Percentiles rank a stretch among this genome's conserved stretches.
These are phyloP conservation scores for Scheffersomyces ergatensis DNA, from an alignment of 805 yeast species.

Conservation along the genomic window DNA sequence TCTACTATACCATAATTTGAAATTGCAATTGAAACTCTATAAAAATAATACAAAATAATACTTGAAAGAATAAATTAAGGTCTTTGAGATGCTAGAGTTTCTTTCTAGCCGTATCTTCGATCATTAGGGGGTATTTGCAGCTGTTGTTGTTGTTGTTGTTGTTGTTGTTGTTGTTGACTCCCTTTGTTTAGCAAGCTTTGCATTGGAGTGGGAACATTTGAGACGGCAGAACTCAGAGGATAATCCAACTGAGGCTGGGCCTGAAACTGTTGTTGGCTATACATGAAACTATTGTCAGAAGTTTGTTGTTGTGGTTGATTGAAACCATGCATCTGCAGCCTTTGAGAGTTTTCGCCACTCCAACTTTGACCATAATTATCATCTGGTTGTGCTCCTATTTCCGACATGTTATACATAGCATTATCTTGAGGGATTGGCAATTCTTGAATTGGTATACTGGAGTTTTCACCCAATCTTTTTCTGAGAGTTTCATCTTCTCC, in stretches of 20 bases:
- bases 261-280: constrained; percentile 2
- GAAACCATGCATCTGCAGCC: no score
- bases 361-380: background rate
- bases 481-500: background rate
- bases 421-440: background rate
- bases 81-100: no score
- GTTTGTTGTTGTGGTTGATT: background rate
- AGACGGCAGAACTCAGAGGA: constrained; percentile 3
- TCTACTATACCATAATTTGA: no score
- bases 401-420: background rate
- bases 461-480: background rate
- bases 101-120: no score
- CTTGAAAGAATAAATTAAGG: no score
- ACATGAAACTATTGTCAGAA: background rate
- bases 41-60: no score
- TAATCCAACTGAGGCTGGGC: constrained; percentile 4
- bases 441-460: background rate
- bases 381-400: background rate
- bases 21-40: no score
- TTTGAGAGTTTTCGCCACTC: background rate
- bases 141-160: constrained; percentile 3
- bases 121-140: background rate
- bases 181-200: constrained; percentile 1
- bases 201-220: constrained; percentile 2
- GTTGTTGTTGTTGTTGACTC: constrained; percentile 3